A percentile compares a stretch with the other conserved stretches of the same genome.
Conservation (phyloP, 805 yeast species). For the Dipodascopsis uninucleata region DNA sequence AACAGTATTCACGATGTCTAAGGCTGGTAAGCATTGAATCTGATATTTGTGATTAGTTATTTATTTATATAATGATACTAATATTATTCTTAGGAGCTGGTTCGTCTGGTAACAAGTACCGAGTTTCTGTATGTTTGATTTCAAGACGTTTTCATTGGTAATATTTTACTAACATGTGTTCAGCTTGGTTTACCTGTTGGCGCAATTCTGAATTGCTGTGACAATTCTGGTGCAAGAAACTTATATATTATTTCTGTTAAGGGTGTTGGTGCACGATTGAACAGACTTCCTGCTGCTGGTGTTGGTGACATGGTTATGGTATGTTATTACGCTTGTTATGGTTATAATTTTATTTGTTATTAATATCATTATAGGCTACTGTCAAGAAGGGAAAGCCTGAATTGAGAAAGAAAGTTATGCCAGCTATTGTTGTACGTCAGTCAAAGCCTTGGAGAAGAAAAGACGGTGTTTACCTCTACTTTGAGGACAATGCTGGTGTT, state of each 20-base stretch:
- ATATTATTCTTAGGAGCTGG: constrained; percentile 59
- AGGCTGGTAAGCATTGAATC: constrained; percentile 8
- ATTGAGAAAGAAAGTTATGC: constrained; percentile 99
- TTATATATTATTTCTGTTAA: constrained; percentile 97
- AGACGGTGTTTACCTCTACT: constrained; percentile 99
- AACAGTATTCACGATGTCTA: constrained; percentile 11
- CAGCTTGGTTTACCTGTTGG: constrained; percentile 99
- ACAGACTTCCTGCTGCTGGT: constrained; percentile 99
- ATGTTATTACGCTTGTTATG: constrained; percentile 4
- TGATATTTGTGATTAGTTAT: neutral
- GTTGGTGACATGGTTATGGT: constrained; percentile 99
- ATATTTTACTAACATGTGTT: neutral
- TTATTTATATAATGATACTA: neutral
- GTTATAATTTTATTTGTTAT: neutral
- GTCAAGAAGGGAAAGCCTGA: constrained; percentile 99
- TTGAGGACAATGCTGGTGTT: constrained; percentile 98
- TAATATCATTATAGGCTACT: constrained; percentile 52
- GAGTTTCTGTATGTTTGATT: constrained; percentile 85
- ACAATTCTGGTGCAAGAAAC: constrained; percentile 99
- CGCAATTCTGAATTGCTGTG: constrained; percentile 99
- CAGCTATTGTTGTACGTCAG: constrained; percentile 99
- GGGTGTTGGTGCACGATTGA: constrained; percentile 99
- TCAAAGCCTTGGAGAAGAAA: constrained; percentile 99
- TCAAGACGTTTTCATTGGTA: constrained; percentile 19
- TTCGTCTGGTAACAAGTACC: constrained; percentile 99